Evolutionary conservation across 768 basidiomycete genomes (phyloP).

Genomic region (Phanerochaete sordida): DNA sequence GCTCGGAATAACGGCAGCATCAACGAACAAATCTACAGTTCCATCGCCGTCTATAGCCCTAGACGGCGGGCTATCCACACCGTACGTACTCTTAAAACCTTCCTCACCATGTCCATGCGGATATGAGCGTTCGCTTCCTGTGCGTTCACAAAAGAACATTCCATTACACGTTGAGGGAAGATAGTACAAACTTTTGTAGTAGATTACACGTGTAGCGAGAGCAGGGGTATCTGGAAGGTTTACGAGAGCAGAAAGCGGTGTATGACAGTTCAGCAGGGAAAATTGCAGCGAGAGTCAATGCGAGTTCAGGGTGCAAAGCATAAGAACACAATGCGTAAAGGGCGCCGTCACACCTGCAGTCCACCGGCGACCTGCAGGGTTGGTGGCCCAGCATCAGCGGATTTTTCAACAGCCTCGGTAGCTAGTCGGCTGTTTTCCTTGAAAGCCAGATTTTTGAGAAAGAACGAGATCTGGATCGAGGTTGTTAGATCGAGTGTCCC

Average conservation of each 20-base stretch:
- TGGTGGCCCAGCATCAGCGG: not conserved
- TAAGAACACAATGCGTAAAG: not conserved
- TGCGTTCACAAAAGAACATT: not conserved
- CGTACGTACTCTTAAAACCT: not conserved
- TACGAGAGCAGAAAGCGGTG: not conserved
- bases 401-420: slow-evolving; percentile 11
- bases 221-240: not conserved
- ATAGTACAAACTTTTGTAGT: not conserved
- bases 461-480: slow-evolving; percentile 24
- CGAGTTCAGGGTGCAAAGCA: not conserved
- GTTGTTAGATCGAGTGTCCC: slow-evolving; percentile 4
- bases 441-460: slow-evolving; percentile 20
- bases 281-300: not conserved
- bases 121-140: not conserved
- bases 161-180: not conserved
- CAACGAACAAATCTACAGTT: not conserved
- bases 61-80: not conserved
- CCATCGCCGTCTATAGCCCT: not conserved
- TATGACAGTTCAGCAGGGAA: not conserved
- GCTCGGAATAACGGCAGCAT: not conserved
- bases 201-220: not conserved
- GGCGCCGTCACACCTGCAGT: slow-evolving; percentile 1
- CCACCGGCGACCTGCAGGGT: slow-evolving; percentile 2
- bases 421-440: slow-evolving; percentile 7
- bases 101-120: not conserved